Evolutionary conservation across 345 rosid species (phyloP), one percentile per base, ranked within the genome.

Genomic region (Sisymbrium altissimum): DNA sequence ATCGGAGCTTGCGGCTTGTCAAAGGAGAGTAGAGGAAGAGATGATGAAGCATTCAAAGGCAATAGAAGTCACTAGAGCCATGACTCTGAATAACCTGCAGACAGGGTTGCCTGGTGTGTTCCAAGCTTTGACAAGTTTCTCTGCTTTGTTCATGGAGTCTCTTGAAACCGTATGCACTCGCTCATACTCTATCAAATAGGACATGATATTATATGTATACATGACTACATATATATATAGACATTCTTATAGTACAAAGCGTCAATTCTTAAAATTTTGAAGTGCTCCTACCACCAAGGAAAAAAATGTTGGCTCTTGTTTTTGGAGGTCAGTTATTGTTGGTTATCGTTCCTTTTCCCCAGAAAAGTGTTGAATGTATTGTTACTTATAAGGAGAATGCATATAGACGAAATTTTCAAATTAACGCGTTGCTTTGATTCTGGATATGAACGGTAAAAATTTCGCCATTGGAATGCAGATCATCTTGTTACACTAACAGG

Each of bases 101-200:
- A 89, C 99, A 5, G 99, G 97, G 5, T 75, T 95, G 78, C 99
- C 99, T 0, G 99, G 99, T 25, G 97, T 95, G 57, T 95, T 95
- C 61, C 97, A 84, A 78, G 96, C 99, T 36, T 60, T 95, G 63
- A 85, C 97, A 7, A 92, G 87, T 70, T 95, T 95, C 72, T 95
- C 99, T 66, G 72, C 87, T 74, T 77, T 95, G 57, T 92, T 92
- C 71, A 78, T 72, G 15, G 89, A 86, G 74, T 82, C 86, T 63
- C 93, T 95, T 3, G 81, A 83, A 10, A 12, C 73, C n/a, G 99
- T 88, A 33, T 95, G 97, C 85, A 75, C 73, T 53, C 81, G 81
- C 9, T 92, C 97, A 19, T 92, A 92, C 65, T 78, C 81, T 29
- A 95, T 88, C 84, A 82, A 87, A 59, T 95, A 88, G 88, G 59